Conservation (phyloP, 1,139 yeast species). For the Pichia kudriavzevii region DNA sequence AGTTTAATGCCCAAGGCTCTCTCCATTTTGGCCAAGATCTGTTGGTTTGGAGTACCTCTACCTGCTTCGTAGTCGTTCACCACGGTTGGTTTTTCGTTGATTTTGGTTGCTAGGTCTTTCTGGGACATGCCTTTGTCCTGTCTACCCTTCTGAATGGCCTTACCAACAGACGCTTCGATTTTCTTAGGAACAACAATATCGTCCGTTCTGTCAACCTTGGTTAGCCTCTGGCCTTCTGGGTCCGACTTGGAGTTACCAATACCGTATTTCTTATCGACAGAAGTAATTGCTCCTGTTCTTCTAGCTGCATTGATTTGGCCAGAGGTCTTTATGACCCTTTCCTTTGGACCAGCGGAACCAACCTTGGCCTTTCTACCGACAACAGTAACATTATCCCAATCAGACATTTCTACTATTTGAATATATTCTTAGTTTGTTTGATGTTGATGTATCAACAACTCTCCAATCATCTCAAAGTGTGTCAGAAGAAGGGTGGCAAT, state of each 20-base stretch:
- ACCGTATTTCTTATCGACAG: conserved; percentile 90
- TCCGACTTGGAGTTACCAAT: conserved; percentile 57
- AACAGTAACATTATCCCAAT: conserved; percentile 86
- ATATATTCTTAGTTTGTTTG: neutral
- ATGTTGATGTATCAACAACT: conserved; percentile 1
- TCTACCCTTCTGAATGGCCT: conserved; percentile 79
- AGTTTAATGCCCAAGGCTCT: conserved; percentile 90
- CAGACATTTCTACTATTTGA: conserved; percentile 31
- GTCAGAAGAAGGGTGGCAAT: neutral
- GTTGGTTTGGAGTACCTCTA: conserved; percentile 95
- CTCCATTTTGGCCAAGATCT: conserved; percentile 83
- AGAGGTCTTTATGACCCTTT: conserved; percentile 69
- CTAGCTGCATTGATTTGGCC: conserved; percentile 88
- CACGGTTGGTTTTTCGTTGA: conserved; percentile 92
- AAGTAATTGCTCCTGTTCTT: conserved; percentile 79
- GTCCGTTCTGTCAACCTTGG: conserved; percentile 88
- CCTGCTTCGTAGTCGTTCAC: conserved; percentile 97
- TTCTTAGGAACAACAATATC: conserved; percentile 93
- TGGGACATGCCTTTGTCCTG: conserved; percentile 85
- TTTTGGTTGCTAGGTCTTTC: conserved; percentile 90
- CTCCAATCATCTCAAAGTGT: neutral
- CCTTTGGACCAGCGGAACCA: conserved; percentile 75
- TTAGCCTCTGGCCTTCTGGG: conserved; percentile 90
- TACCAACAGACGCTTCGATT: conserved; percentile 77
- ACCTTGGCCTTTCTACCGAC: conserved; percentile 85